These are phyloP conservation scores for Croton laevigatus DNA, from an alignment of 441 rosid genomes.

Conservation along the genomic window DNA sequence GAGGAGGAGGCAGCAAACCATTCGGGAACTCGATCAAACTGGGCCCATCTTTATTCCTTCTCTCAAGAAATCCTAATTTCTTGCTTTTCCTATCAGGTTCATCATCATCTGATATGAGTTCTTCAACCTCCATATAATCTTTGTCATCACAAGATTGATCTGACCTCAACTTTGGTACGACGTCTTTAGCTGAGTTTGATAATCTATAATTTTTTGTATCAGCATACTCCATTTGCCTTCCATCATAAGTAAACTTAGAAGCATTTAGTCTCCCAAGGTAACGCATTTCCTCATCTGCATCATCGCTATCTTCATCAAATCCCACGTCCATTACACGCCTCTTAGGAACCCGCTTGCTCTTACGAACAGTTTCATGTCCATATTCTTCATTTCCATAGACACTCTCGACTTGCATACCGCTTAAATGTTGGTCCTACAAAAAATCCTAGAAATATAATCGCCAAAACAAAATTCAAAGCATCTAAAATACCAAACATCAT, in stretches of 20 bases:
- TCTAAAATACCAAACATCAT: conserved; percentile 2
- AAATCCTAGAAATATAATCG: conserved; percentile 20
- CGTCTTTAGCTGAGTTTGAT: conserved; percentile 38
- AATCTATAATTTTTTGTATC: conserved; percentile 35
- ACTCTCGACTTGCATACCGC: conserved; percentile 28
- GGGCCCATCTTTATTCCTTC: conserved; percentile 50
- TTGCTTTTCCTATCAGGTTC: conserved; percentile 43
- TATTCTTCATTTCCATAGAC: conserved; percentile 29
- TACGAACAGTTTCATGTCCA: conserved; percentile 43
- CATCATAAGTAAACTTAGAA: conserved; percentile 41
- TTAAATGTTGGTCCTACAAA: conserved; percentile 25
- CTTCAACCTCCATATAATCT: conserved; percentile 44
- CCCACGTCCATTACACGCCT: conserved; percentile 56
- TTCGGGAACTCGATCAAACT: conserved; percentile 69
- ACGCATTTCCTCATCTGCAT: conserved; percentile 55
- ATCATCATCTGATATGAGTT: conserved; percentile 45
- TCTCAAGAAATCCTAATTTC: conserved; percentile 54
- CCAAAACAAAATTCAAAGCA: conserved; percentile 26
- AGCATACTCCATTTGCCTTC: conserved; percentile 40
- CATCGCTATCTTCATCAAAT: conserved; percentile 49
- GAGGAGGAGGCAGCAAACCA: conserved; percentile 79
- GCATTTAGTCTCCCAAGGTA: conserved; percentile 59
- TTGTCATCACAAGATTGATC: conserved; percentile 36
- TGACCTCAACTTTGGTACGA: conserved; percentile 40
- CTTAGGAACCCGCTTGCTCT: conserved; percentile 72